Evolutionary conservation across 768 basidiomycete species (phyloP).

Genomic region (Leccinum pellstonianum): DNA sequence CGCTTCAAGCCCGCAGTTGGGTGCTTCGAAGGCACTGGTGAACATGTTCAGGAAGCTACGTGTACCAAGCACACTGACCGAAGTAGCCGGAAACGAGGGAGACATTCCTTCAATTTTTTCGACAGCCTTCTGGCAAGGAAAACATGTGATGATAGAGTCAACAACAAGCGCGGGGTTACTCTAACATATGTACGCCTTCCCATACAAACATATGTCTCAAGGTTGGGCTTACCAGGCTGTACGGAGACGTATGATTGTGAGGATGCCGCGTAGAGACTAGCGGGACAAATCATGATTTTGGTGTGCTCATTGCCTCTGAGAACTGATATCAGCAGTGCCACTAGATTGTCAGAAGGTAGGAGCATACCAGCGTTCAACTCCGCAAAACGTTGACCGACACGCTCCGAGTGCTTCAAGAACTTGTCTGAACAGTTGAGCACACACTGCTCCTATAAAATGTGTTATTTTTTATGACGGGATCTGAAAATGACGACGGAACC

Average conservation of each 20-base stretch:
- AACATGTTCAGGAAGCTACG: neutral
- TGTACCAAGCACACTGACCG: neutral
- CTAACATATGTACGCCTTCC: conserved; percentile 19
- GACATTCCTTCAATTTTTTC: neutral
- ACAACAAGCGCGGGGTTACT: conserved; percentile 12
- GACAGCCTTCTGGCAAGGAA: neutral
- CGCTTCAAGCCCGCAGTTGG: neutral
- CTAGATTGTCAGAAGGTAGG: neutral
- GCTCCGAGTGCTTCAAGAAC: conserved; percentile 94
- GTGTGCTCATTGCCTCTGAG: conserved; percentile 33
- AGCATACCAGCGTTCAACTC: conserved; percentile 89
- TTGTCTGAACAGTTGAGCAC: conserved; percentile 95
- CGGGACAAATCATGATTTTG: conserved; percentile 27
- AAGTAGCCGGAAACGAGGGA: neutral
- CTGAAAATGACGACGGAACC: conserved; percentile 41
- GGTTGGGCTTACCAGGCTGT: conserved; percentile 13
- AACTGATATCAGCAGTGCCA: neutral
- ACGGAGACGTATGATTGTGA: neutral
- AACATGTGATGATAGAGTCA: conserved; percentile 16
- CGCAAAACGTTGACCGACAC: conserved; percentile 88
- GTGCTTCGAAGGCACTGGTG: neutral
- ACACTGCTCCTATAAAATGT: conserved; percentile 70
- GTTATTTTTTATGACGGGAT: conserved; percentile 10
- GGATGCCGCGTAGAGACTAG: neutral
- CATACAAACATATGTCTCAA: conserved; percentile 14